A percentile compares a stretch with the other conserved stretches of the same genome.
Conservation (phyloP, 2,329 filamentous ascomycete species). For the Penicillium sp. region DNA sequence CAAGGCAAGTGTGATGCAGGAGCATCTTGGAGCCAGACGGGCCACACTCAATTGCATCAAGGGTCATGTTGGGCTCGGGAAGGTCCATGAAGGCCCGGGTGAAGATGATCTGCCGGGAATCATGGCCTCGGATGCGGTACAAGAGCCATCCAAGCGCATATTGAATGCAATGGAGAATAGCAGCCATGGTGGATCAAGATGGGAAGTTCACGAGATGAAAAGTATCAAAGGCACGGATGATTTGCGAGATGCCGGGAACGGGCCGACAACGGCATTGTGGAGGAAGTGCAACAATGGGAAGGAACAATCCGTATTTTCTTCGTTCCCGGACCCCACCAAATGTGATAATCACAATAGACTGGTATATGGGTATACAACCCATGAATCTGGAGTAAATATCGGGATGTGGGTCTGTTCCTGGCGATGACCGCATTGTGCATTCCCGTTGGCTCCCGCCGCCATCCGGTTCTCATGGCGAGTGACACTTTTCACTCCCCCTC, state of each 20-base stretch:
- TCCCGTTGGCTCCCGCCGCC: slow-evolving; percentile 15
- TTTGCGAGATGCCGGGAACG: slow-evolving; percentile 12
- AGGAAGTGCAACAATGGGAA: not conserved
- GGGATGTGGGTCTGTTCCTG: not conserved
- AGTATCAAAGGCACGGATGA: not conserved
- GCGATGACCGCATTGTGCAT: slow-evolving; percentile 5
- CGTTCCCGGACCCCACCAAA: not conserved
- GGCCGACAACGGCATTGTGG: slow-evolving; percentile 21
- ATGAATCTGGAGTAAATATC: no score
- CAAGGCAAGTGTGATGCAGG: slow-evolving; percentile 20
- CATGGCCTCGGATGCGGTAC: slow-evolving; percentile 25
- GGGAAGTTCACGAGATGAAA: not conserved
- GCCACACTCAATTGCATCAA: slow-evolving; percentile 22
- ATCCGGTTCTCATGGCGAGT: slow-evolving; percentile 9
- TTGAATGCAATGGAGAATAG: slow-evolving; percentile 17
- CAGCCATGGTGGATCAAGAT: not conserved
- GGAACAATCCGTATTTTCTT: not conserved
- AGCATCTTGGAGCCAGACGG: slow-evolving; percentile 22
- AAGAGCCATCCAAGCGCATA: slow-evolving; percentile 19
- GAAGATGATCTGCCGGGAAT: slow-evolving; percentile 21
- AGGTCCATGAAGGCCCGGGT: slow-evolving; percentile 21
- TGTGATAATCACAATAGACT: no score
- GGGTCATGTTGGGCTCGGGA: slow-evolving; percentile 21
- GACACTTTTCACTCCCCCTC: slow-evolving; percentile 1
- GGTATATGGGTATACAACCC: no score